These are phyloP conservation scores for Laetiporus sulphureus DNA, from an alignment of 1,284 basidiomycete genomes.

Conservation along the genomic window DNA sequence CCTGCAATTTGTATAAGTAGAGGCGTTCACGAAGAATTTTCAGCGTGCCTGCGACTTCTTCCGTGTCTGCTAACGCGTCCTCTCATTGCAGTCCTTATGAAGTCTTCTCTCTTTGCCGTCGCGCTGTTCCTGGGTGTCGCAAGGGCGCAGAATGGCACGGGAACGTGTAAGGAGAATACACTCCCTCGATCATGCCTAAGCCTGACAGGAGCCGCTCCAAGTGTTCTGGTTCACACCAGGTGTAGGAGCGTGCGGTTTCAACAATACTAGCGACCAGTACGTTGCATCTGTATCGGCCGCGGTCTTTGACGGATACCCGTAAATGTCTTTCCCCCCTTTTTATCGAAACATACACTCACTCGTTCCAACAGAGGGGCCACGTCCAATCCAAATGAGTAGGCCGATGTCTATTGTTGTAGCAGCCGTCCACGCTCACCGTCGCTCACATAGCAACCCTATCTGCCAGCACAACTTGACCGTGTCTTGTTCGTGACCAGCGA, in stretches of 20 bases:
- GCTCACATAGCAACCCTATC: conserved; percentile 20
- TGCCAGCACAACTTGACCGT: conserved; percentile 24
- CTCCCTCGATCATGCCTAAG: not conserved
- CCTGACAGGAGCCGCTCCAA: conserved; percentile 8
- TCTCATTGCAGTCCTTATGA: not conserved
- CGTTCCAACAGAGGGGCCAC: conserved; percentile 16
- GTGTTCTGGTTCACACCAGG: conserved; percentile 33
- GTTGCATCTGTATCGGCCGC: conserved; percentile 34
- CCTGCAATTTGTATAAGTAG: no score
- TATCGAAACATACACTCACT: no score
- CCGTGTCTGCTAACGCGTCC: no score
- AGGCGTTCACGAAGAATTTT: no score
- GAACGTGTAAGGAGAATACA: not conserved
- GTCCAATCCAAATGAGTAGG: conserved; percentile 16
- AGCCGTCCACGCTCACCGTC: no score
- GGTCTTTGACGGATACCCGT: conserved; percentile 36
- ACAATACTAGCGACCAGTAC: conserved; percentile 29
- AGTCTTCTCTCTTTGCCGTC: not conserved
- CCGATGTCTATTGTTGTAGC: not conserved
- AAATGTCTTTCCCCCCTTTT: no score
- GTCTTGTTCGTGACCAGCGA: conserved; percentile 16
- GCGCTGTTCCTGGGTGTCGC: not conserved
- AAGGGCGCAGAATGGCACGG: not conserved
- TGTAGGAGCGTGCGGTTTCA: conserved; percentile 38
- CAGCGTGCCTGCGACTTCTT: no score